A percentile compares a stretch with the other conserved stretches of the same genome.
Conservation (phyloP, 208 protist species). For the Strigomonas galati region DNA sequence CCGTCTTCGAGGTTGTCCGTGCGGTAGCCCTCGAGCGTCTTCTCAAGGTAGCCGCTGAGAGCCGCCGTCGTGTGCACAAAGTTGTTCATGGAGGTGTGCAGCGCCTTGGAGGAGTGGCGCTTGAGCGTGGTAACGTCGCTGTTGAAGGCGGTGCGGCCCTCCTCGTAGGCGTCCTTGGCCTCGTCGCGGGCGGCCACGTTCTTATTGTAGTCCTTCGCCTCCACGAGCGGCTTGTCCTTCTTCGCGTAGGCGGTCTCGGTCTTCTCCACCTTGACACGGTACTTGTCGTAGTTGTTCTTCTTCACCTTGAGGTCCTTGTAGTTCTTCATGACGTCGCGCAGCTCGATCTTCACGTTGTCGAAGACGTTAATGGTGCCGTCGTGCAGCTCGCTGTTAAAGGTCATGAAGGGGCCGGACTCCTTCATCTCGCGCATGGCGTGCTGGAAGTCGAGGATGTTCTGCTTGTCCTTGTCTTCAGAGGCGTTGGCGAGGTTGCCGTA, state of each 20-base stretch:
- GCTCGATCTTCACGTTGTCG: slow-evolving; percentile 24
- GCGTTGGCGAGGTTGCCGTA: slow-evolving; percentile 48
- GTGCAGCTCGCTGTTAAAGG: slow-evolving; percentile 57
- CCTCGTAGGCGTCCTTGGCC: slow-evolving; percentile 30
- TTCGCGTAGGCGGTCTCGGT: slow-evolving; percentile 68
- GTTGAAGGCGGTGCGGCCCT: slow-evolving; percentile 27
- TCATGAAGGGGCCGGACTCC: slow-evolving; percentile 46
- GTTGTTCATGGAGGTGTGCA: slow-evolving; percentile 42
- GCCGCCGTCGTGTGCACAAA: slow-evolving; percentile 44
- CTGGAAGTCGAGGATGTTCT: slow-evolving; percentile 31
- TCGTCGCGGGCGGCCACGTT: slow-evolving; percentile 38
- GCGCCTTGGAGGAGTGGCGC: slow-evolving; percentile 14
- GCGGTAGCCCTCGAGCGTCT: slow-evolving; percentile 45
- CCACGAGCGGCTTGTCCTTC: slow-evolving; percentile 55
- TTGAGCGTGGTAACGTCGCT: slow-evolving; percentile 31
- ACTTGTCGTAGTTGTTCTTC: slow-evolving; percentile 53
- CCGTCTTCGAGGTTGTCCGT: slow-evolving; percentile 22
- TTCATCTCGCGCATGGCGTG: slow-evolving; percentile 56
- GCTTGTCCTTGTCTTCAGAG: slow-evolving; percentile 20
- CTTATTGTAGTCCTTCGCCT: slow-evolving; percentile 51
- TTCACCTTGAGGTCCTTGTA: slow-evolving; percentile 26
- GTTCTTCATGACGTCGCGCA: slow-evolving; percentile 40
- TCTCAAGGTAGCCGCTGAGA: slow-evolving; percentile 48
- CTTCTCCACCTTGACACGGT: slow-evolving; percentile 42
- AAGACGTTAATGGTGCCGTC: slow-evolving; percentile 24